phyloP scores from a whole-genome alignment of 768 basidiomycete genomes.

The Lactarius sp. region DNA sequence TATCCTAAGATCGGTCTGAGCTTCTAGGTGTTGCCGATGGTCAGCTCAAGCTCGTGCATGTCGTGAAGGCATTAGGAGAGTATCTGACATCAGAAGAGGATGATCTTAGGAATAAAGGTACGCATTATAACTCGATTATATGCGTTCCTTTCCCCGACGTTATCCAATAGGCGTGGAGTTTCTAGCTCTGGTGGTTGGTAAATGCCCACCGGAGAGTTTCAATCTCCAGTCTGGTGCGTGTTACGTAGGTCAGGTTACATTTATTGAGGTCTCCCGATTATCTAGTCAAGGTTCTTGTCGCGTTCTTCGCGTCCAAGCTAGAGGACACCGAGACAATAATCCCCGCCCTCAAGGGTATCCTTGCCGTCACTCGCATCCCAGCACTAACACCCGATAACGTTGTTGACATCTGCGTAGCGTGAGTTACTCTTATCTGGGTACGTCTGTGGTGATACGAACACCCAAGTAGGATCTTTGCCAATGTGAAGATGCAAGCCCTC shows the following conservation, averaged over 20 bases:
- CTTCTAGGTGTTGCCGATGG: conserved; percentile 49
- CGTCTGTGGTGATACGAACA: neutral
- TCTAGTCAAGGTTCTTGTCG: conserved; percentile 75
- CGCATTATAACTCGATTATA: neutral
- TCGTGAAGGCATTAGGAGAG: conserved; percentile 85
- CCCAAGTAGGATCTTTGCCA: conserved; percentile 57
- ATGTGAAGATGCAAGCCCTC: conserved; percentile 78
- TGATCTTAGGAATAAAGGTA: conserved; percentile 73
- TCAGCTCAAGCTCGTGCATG: conserved; percentile 55
- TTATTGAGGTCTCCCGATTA: neutral
- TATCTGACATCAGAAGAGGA: conserved; percentile 87
- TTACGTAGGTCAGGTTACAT: neutral
- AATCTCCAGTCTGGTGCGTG: conserved; percentile 77
- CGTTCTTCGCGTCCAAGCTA: conserved; percentile 82
- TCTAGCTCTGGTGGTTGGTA: conserved; percentile 63
- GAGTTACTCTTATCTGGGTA: conserved; percentile 34
- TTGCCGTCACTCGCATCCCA: conserved; percentile 56
- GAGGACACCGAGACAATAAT: conserved; percentile 82
- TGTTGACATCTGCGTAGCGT: conserved; percentile 53
- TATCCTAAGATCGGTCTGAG: conserved; percentile 17
- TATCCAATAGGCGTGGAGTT: conserved; percentile 67
- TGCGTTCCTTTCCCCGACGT: neutral
- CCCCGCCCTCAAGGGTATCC: conserved; percentile 73
- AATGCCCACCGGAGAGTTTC: conserved; percentile 55
- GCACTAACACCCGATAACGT: conserved; percentile 63